Evolutionary conservation across 805 yeast species (phyloP).

Genomic region (Yamadazyma takamatsuzukensis): DNA sequence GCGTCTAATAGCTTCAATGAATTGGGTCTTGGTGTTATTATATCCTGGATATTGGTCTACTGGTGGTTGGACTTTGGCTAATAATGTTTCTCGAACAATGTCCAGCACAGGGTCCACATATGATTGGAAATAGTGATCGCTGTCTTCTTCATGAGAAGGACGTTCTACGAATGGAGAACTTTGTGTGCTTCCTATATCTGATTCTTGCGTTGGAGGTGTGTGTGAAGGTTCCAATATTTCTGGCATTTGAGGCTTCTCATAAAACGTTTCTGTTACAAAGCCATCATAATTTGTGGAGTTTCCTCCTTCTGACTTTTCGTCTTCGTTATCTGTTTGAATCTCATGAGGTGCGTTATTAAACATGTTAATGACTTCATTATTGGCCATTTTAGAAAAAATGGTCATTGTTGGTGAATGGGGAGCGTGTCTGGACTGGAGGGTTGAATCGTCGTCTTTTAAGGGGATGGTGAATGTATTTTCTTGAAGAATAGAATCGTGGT

Average conservation of each 20-base stretch:
- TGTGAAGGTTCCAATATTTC: slow-evolving; percentile 4
- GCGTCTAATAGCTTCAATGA: slow-evolving; percentile 17
- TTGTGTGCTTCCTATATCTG: slow-evolving; percentile 12
- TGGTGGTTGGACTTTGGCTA: slow-evolving; percentile 37
- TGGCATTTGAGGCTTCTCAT: neutral
- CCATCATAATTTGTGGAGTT: slow-evolving; percentile 38
- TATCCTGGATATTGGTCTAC: slow-evolving; percentile 27
- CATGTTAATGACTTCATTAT: slow-evolving; percentile 70
- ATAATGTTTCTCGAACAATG: slow-evolving; percentile 32
- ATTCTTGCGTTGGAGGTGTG: slow-evolving; percentile 27
- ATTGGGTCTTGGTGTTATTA: slow-evolving; percentile 16
- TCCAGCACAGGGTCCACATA: slow-evolving; percentile 43
- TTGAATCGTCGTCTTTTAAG: slow-evolving; percentile 24
- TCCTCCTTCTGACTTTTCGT: slow-evolving; percentile 18
- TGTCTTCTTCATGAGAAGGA: slow-evolving; percentile 14
- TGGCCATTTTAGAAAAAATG: slow-evolving; percentile 68
- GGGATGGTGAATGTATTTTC: slow-evolving; percentile 43
- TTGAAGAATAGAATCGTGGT: slow-evolving; percentile 4
- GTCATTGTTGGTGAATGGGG: slow-evolving; percentile 78
- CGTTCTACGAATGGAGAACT: slow-evolving; percentile 49
- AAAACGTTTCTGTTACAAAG: slow-evolving; percentile 50
- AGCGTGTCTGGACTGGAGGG: slow-evolving; percentile 6
- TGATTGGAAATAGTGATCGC: neutral
- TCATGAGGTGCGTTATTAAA: slow-evolving; percentile 51
- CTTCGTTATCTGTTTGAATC: slow-evolving; percentile 28